These are phyloP conservation scores for grape (Vitis vinifera) DNA, from an alignment of 164 flowering plant species.

Conservation along the genomic window ASM3070453v1 NC_081812.1:16137001-16137500, in stretches of 20 bases:
- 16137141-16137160: slow-evolving; percentile 23
- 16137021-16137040: too few relatives aligned
- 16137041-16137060: not conserved
- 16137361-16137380: too few relatives aligned
- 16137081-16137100: slow-evolving; percentile 29
- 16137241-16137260: slow-evolving; percentile 17
- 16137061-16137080: slow-evolving; percentile 4
- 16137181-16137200: slow-evolving; percentile 28
- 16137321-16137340: not conserved
- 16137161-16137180: slow-evolving; percentile 8
- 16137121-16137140: slow-evolving; percentile 25
- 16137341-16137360: not conserved
- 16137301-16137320: slow-evolving; percentile 8
- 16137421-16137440: too few relatives aligned
- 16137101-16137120: slow-evolving; percentile 11
- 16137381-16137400: too few relatives aligned
- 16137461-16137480: slow-evolving; percentile 24
- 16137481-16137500: slow-evolving; percentile 31
- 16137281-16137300: slow-evolving; percentile 31
- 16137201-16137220: slow-evolving; percentile 16
- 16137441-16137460: not conserved
- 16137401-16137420: too few relatives aligned
- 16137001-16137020: too few relatives aligned
- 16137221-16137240: slow-evolving; percentile 29
- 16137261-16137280: slow-evolving; percentile 36